Evolutionary conservation across 2,329 filamentous ascomycete genomes (phyloP).

Genomic region (Exophiala oligosperma): DNA sequence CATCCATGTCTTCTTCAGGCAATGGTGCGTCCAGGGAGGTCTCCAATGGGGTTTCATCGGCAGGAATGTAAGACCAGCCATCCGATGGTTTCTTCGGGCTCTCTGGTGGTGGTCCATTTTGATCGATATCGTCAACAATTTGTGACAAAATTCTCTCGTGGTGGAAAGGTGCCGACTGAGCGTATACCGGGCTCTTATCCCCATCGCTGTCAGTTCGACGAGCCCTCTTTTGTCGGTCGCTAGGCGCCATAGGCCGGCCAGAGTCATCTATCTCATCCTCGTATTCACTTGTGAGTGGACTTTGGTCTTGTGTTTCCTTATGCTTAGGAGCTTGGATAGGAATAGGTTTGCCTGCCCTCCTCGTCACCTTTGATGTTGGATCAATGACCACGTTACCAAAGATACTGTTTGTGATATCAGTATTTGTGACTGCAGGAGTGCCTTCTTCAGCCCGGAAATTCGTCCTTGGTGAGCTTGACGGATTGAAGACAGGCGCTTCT

Average conservation of each 20-base stretch:
- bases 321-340: slow-evolving; percentile 60
- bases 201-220: slow-evolving; percentile 62
- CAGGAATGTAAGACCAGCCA: slow-evolving; percentile 29
- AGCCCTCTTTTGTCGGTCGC: slow-evolving; percentile 73
- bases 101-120: slow-evolving; percentile 7
- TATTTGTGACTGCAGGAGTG: slow-evolving; percentile 26
- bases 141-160: slow-evolving; percentile 21
- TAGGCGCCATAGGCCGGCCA: slow-evolving; percentile 62
- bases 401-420: slow-evolving; percentile 46
- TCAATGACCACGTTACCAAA: slow-evolving; percentile 67
- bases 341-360: slow-evolving; percentile 74
- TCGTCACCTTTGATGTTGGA: slow-evolving; percentile 62
- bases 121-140: slow-evolving; percentile 17
- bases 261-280: slow-evolving; percentile 56
- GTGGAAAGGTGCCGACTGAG: slow-evolving; percentile 45
- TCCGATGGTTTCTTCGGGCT: slow-evolving; percentile 19
- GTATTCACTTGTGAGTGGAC: slow-evolving; percentile 56
- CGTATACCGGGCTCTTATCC: slow-evolving; percentile 75
- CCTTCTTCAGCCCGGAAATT: slow-evolving; percentile 32
- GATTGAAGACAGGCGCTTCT: slow-evolving; percentile 75
- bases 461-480: slow-evolving; percentile 38
- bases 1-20: slow-evolving; percentile 39
- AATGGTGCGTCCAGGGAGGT: slow-evolving; percentile 38
- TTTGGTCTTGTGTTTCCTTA: slow-evolving; percentile 8
- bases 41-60: slow-evolving; percentile 36